Conservation (phyloP, 2,329 filamentous ascomycete species). For the Hymenoscyphus linearis region DNA sequence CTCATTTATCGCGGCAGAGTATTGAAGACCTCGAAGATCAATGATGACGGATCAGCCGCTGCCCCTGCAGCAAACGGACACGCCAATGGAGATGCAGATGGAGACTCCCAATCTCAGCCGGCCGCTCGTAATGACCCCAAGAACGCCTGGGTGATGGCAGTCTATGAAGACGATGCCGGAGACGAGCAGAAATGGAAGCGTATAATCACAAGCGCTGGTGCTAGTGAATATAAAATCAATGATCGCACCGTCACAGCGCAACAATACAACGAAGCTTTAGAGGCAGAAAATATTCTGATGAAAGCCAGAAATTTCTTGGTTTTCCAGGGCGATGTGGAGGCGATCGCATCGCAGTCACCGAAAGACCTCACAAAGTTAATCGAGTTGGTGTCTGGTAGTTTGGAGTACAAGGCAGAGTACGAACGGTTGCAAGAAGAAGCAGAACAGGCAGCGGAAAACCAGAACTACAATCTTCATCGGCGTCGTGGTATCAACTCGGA, state of each 20-base stretch:
- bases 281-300: constrained; percentile 93
- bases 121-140: constrained; percentile 78
- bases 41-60: constrained; percentile 70
- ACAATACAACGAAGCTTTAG: constrained; percentile 88
- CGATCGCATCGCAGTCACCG: constrained; percentile 90
- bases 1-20: constrained; percentile 94
- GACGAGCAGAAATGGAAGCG: constrained; percentile 96
- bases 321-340: constrained; percentile 96
- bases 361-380: constrained; percentile 90
- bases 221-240: constrained; percentile 96
- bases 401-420: constrained; percentile 93
- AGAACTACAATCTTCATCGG: constrained; percentile 80
- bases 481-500: constrained; percentile 94
- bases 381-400: constrained; percentile 93
- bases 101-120: constrained; percentile 55
- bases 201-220: constrained; percentile 79
- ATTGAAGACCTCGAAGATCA: constrained; percentile 85
- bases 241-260: constrained; percentile 81
- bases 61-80: constrained; percentile 52
- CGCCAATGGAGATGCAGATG: constrained; percentile 53
- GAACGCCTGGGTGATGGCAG: constrained; percentile 97
- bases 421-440: constrained; percentile 82
- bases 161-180: constrained; percentile 95
- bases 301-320: constrained; percentile 97
- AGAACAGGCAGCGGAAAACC: constrained; percentile 82